Evolutionary conservation across 2,329 filamentous ascomycete species (phyloP).

Genomic region (Dothideomycetes sp.): DNA sequence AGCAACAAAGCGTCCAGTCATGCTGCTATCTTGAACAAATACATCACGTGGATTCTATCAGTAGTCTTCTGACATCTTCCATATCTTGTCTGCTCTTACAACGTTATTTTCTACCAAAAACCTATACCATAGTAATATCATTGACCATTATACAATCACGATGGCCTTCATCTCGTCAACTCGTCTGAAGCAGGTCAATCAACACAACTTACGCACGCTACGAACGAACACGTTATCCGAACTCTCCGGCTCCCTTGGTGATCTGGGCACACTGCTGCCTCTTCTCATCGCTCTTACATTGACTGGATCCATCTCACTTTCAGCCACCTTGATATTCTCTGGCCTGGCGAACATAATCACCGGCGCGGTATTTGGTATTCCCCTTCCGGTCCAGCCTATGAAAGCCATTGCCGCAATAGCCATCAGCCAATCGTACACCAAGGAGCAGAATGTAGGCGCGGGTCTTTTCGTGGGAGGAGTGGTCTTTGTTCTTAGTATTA

Average conservation of each 20-base stretch:
- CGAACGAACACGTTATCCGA: slow-evolving; percentile 53
- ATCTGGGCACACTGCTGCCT: slow-evolving; percentile 80
- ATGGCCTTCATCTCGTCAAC: slow-evolving; percentile 9
- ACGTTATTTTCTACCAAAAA: too few relatives aligned
- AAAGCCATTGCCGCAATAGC: slow-evolving; percentile 85
- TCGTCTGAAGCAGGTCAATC: slow-evolving; percentile 16
- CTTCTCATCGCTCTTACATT: slow-evolving; percentile 78
- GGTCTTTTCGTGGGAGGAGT: slow-evolving; percentile 67
- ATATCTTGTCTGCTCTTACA: too few relatives aligned
- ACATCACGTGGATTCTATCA: too few relatives aligned
- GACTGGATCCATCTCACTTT: slow-evolving; percentile 67
- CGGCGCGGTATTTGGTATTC: slow-evolving; percentile 73
- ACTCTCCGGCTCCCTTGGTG: slow-evolving; percentile 79
- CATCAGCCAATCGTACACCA: slow-evolving; percentile 56
- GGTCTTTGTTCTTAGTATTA: slow-evolving; percentile 66
- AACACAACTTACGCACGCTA: slow-evolving; percentile 47
- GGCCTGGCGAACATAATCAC: slow-evolving; percentile 80
- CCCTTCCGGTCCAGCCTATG: slow-evolving; percentile 82
- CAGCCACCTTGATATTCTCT: slow-evolving; percentile 77
- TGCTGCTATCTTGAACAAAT: too few relatives aligned
- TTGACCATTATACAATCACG: too few relatives aligned
- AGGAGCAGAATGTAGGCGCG: slow-evolving; percentile 66
- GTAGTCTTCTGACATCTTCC: too few relatives aligned
- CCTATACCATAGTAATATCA: too few relatives aligned
- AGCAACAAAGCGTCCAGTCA: too few relatives aligned